phyloP scores from a whole-genome alignment of 2,329 filamentous ascomycete species.

The Ophiobolus disseminans region DNA sequence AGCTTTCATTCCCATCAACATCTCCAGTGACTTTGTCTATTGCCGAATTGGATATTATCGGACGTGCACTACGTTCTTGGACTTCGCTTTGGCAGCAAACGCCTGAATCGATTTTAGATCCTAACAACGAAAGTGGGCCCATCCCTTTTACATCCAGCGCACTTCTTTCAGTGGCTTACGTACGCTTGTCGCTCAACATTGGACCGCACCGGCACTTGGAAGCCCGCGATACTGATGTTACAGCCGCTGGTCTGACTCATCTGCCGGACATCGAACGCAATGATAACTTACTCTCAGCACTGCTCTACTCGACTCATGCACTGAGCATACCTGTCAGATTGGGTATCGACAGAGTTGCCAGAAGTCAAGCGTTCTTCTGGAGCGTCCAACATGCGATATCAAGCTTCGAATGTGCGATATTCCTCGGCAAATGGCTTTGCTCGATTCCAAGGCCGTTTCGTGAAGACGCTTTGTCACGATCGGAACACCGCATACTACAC shows the following conservation, averaged over 20 bases:
- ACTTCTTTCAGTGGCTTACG: conserved; percentile 56
- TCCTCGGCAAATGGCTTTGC: conserved; percentile 61
- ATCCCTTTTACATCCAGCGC: conserved; percentile 55
- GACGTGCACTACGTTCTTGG: conserved; percentile 43
- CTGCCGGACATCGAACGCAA: conserved; percentile 56
- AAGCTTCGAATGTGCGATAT: conserved; percentile 62
- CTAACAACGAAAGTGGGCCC: conserved; percentile 46
- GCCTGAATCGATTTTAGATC: conserved; percentile 46
- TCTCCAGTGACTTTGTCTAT: conserved; percentile 26
- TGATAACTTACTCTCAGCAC: conserved; percentile 57
- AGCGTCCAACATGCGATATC: conserved; percentile 64
- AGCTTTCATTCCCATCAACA: conserved; percentile 32
- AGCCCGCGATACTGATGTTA: conserved; percentile 52
- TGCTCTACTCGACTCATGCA: conserved; percentile 62
- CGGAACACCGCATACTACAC: conserved; percentile 55
- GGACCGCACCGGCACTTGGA: conserved; percentile 55
- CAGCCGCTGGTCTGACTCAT: conserved; percentile 50
- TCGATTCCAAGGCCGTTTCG: conserved; percentile 30
- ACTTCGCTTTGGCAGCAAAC: conserved; percentile 46
- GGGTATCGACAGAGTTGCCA: conserved; percentile 62
- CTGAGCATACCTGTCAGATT: conserved; percentile 64
- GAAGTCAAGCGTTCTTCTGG: conserved; percentile 65
- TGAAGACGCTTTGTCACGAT: conserved; percentile 24
- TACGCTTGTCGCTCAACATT: conserved; percentile 56
- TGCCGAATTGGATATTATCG: conserved; percentile 29